These are phyloP conservation scores for Jasminum sambac DNA, from an alignment of 257 asterid genomes.

Conservation along the genomic window DNA sequence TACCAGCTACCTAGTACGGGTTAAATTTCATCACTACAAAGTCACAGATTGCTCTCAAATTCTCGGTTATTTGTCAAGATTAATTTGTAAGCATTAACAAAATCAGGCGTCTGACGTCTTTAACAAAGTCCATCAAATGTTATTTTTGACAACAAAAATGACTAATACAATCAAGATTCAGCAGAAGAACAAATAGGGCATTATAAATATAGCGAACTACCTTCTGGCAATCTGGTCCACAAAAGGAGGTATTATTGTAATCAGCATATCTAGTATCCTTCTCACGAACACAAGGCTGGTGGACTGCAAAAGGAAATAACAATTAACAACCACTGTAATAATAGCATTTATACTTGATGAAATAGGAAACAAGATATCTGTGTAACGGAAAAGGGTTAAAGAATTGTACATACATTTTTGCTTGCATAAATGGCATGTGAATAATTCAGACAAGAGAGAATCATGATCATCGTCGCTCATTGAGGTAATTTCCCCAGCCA, in stretches of 20 bases:
- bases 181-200: slow-evolving; percentile 17
- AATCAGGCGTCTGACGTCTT: background rate
- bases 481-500: slow-evolving; percentile 45
- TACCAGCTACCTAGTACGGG: background rate
- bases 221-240: slow-evolving; percentile 77
- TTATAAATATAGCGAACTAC: slow-evolving; percentile 32
- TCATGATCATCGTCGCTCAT: slow-evolving; percentile 32
- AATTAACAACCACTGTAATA: slow-evolving; percentile 9
- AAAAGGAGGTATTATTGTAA: slow-evolving; percentile 47
- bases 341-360: slow-evolving; percentile 8
- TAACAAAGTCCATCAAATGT: slow-evolving; percentile 10
- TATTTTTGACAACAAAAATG: background rate
- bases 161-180: background rate
- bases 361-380: background rate
- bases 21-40: background rate
- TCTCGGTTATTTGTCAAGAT: background rate
- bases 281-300: slow-evolving; percentile 51
- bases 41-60: background rate
- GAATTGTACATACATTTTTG: slow-evolving; percentile 60
- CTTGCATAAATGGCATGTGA: slow-evolving; percentile 69
- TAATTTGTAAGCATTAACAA: background rate
- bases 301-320: slow-evolving; percentile 58
- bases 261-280: slow-evolving; percentile 40
- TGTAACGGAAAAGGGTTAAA: slow-evolving; percentile 19
- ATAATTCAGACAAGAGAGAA: slow-evolving; percentile 37